Percentiles rank a stretch among this genome's conserved stretches.
Conservation (phyloP, 176 grass and related monocot species). For the Avena atlantica region DNA sequence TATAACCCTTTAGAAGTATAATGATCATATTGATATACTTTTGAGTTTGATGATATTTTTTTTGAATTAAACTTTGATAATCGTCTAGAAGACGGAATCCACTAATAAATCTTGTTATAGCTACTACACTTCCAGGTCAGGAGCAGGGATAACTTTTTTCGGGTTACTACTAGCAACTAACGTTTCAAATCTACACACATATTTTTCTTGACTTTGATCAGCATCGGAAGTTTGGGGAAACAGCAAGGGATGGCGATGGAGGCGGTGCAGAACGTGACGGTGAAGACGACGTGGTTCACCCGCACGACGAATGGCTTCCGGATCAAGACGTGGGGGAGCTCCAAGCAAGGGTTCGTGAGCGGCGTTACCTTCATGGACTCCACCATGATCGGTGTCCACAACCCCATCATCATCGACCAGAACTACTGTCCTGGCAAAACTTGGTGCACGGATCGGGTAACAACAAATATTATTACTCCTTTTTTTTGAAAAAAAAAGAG, state of each 20-base stretch:
- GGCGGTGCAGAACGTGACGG: conserved; percentile 81
- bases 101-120: too few species aligned
- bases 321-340: conserved; percentile 88
- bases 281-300: conserved; percentile 80
- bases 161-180: too few species aligned
- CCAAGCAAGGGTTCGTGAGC: conserved; percentile 62
- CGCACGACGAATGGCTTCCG: conserved; percentile 72
- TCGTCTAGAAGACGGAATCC: too few species aligned
- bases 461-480: too few species aligned
- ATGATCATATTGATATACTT: too few species aligned
- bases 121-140: too few species aligned
- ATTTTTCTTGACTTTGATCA: not conserved
- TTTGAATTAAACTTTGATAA: too few species aligned
- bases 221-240: conserved; percentile 70
- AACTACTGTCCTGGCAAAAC: conserved; percentile 66
- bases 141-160: too few species aligned
- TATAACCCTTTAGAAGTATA: too few species aligned
- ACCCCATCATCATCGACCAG: conserved; percentile 97
- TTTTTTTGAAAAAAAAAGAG: too few species aligned
- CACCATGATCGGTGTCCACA: conserved; percentile 67
- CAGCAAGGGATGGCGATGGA: conserved; percentile 49
- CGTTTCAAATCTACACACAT: not conserved
- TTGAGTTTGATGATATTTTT: too few species aligned
- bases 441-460: conserved; percentile 55
- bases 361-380: conserved; percentile 65